Conservation (phyloP, 345 rosid genomes). For the Eucalyptus dawsonii region DNA sequence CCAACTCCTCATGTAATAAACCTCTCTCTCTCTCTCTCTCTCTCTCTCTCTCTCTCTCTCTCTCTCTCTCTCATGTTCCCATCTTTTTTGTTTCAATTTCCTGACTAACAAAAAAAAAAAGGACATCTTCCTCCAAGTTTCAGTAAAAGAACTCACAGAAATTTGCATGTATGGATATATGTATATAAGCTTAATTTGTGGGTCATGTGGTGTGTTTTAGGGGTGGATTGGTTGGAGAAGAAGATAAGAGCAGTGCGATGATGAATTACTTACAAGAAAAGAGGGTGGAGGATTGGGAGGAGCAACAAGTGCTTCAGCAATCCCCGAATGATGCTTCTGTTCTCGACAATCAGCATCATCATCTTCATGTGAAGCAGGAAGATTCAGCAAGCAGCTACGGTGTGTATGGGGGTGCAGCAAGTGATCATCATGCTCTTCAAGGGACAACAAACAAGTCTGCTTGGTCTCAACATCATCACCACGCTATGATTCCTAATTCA, state of each 20-base stretch:
- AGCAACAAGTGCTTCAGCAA: constrained; percentile 48
- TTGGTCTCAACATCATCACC: constrained; percentile 23
- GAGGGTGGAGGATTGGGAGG: constrained; percentile 50
- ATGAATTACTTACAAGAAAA: constrained; percentile 21
- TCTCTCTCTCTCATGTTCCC: background rate
- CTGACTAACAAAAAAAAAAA: background rate
- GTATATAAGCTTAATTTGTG: background rate
- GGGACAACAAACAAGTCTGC: constrained; percentile 6
- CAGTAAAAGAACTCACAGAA: background rate
- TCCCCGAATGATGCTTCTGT: constrained; percentile 3
- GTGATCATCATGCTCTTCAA: constrained; percentile 4
- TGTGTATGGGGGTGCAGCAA: constrained; percentile 24
- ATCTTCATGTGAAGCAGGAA: constrained; percentile 45
- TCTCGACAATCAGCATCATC: background rate
- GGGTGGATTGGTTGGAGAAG: constrained; percentile 65
- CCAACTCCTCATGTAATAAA: constrained; percentile 32
- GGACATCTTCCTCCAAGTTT: background rate
- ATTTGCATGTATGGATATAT: background rate
- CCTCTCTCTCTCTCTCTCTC: background rate
- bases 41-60: background rate
- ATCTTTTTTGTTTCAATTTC: background rate
- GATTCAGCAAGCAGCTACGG: constrained; percentile 24
- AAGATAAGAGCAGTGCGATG: constrained; percentile 16
- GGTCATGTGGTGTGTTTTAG: constrained; percentile 8
- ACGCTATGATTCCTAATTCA: constrained; percentile 23